Evolutionary conservation across 371 early-diverging fungal genomes (phyloP).

Genomic region (Capniomyces stellatus): DNA sequence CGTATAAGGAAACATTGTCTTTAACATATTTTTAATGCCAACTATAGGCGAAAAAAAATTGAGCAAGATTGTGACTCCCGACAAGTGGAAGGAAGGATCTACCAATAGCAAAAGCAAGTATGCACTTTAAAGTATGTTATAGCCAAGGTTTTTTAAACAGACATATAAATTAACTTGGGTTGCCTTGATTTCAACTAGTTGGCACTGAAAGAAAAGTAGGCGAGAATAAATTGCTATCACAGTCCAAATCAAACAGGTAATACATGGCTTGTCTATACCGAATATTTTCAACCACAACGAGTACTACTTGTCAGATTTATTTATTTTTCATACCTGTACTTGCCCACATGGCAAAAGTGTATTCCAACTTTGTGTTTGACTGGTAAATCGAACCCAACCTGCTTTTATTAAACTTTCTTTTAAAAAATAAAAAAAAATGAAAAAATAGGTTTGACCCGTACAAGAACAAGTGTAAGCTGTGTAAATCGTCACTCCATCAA

Average conservation of each 20-base stretch:
- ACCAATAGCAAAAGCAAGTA: background rate
- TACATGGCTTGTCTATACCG: background rate
- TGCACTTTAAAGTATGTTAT: background rate
- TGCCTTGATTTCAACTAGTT: background rate
- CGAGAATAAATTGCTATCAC: constrained; percentile 25
- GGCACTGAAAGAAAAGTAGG: constrained; percentile 16
- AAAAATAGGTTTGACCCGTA: constrained; percentile 15
- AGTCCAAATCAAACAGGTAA: too few relatives aligned
- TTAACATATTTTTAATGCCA: too few relatives aligned
- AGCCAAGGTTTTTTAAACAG: background rate
- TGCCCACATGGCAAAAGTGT: too few relatives aligned
- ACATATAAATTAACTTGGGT: background rate
- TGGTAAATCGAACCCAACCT: too few relatives aligned
- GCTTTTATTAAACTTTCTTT: too few relatives aligned
- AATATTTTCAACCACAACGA: too few relatives aligned
- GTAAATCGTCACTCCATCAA: constrained; percentile 23
- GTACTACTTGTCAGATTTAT: too few relatives aligned
- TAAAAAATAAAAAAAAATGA: too few relatives aligned
- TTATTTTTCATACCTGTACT: too few relatives aligned
- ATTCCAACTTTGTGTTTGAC: too few relatives aligned
- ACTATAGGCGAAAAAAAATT: constrained; percentile 24
- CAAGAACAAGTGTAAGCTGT: constrained; percentile 19
- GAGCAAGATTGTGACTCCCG: constrained; percentile 12
- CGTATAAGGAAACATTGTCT: too few relatives aligned
- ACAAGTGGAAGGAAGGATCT: constrained; percentile 25